A percentile compares a stretch with the other conserved stretches of the same genome.
phyloP scores from a whole-genome alignment of 768 basidiomycete species.

The Exidia glandulosa region DNA sequence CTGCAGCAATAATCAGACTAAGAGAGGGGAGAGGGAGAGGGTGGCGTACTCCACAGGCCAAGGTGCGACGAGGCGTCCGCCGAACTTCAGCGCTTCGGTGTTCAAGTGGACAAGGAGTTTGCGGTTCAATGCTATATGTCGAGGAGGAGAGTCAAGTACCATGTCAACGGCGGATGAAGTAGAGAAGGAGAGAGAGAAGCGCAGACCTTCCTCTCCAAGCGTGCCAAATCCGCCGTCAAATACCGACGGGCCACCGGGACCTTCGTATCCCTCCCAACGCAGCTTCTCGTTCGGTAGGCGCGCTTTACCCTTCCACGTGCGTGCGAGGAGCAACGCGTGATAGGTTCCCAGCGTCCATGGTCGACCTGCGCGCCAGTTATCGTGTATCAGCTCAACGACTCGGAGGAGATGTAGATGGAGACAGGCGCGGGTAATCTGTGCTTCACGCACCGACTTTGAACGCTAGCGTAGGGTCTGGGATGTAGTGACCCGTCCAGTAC shows the following conservation, averaged over 20 bases:
- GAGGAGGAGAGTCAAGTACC: too few relatives aligned
- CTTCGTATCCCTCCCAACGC: background rate
- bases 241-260: background rate
- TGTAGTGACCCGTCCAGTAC: constrained; percentile 14
- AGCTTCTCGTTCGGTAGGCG: background rate
- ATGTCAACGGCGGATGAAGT: background rate
- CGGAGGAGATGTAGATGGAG: too few relatives aligned
- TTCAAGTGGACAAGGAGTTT: background rate
- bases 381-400: too few relatives aligned
- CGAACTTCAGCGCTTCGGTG: background rate
- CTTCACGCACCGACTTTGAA: constrained; percentile 2
- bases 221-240: background rate
- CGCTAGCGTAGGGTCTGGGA: constrained; percentile 15
- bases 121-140: background rate
- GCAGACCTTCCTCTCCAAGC: background rate
- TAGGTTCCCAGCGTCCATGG: background rate
- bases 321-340: background rate
- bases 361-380: background rate
- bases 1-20: background rate
- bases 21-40: background rate
- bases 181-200: background rate
- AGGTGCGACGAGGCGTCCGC: background rate
- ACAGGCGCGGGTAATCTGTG: background rate
- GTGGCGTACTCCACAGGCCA: background rate
- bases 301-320: background rate